These are phyloP conservation scores for Auriscalpium microsporum DNA, from an alignment of 768 basidiomycete species.

Conservation along the genomic window DNA sequence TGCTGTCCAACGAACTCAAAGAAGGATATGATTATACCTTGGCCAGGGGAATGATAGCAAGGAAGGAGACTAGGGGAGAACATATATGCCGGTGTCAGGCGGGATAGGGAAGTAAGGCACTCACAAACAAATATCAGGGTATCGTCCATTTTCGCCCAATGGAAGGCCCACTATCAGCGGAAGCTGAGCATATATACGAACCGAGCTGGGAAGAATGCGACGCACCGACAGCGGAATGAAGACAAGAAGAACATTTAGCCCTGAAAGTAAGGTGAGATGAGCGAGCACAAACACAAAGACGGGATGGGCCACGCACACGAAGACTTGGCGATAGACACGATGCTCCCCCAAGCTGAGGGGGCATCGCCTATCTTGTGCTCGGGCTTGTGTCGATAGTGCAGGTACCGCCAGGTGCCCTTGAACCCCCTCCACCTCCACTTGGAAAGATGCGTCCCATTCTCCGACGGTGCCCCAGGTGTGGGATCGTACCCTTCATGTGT, in stretches of 20 bases:
- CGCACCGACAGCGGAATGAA: slow-evolving; percentile 66
- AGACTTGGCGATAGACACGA: neutral
- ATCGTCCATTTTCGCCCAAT: slow-evolving; percentile 46
- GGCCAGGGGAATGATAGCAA: slow-evolving; percentile 79
- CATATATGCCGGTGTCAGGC: neutral
- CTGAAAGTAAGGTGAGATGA: slow-evolving; percentile 25
- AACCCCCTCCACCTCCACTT: neutral
- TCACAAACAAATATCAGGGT: slow-evolving; percentile 68
- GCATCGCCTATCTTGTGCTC: neutral
- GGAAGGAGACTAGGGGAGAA: slow-evolving; percentile 49
- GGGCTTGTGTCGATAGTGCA: neutral
- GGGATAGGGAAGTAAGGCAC: slow-evolving; percentile 21
- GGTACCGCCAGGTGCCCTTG: neutral
- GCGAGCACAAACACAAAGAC: neutral
- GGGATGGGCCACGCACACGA: neutral
- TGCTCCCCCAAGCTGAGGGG: neutral
- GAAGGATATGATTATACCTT: slow-evolving; percentile 40
- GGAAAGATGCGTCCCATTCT: no score
- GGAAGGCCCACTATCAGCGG: slow-evolving; percentile 56
- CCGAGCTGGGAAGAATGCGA: neutral
- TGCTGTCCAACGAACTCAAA: neutral
- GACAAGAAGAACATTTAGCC: slow-evolving; percentile 61
- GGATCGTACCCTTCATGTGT: neutral
- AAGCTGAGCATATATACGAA: neutral
- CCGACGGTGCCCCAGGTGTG: neutral